phyloP scores from a whole-genome alignment of 805 yeast genomes.

The Kodamaea leandrae region DNA sequence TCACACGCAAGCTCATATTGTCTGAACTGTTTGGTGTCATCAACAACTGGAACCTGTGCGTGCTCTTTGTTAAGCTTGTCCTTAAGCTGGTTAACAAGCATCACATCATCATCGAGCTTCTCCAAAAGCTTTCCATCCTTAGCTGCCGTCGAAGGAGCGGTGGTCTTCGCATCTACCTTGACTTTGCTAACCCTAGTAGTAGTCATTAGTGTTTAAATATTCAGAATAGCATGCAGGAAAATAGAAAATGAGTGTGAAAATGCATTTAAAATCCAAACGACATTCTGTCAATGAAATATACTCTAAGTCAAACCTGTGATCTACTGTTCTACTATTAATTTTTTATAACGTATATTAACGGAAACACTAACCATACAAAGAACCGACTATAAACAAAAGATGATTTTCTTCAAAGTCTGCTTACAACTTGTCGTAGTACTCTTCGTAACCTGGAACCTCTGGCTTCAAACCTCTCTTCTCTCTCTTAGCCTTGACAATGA shows the following conservation, averaged over 20 bases:
- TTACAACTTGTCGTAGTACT: conserved; percentile 92
- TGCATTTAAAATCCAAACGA: no score
- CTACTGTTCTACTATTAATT: not conserved
- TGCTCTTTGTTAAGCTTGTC: conserved; percentile 2
- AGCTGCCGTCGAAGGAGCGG: no score
- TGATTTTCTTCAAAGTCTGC: conserved; percentile 12
- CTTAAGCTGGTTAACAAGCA: conserved; percentile 18
- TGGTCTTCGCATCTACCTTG: no score
- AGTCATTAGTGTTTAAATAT: no score
- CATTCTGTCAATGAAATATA: no score
- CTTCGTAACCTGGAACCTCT: conserved; percentile 98
- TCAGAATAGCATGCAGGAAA: no score
- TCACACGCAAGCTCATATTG: conserved; percentile 70
- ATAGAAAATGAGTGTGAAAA: no score
- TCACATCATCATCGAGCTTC: conserved; percentile 19
- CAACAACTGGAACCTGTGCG: conserved; percentile 2
- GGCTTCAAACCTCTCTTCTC: conserved; percentile 97
- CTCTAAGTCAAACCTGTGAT: no score
- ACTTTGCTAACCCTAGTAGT: no score
- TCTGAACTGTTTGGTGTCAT: conserved; percentile 45
- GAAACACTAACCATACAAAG: conserved; percentile 1
- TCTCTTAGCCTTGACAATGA: conserved; percentile 62
- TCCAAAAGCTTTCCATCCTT: conserved; percentile 14
- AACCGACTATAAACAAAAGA: conserved; percentile 4
- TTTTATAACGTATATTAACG: conserved; percentile 2